A percentile compares a stretch with the other conserved stretches of the same genome.
These are phyloP conservation scores for Biscogniauxia marginata DNA, from an alignment of 2,329 filamentous ascomycete genomes.

Conservation along the genomic window DNA sequence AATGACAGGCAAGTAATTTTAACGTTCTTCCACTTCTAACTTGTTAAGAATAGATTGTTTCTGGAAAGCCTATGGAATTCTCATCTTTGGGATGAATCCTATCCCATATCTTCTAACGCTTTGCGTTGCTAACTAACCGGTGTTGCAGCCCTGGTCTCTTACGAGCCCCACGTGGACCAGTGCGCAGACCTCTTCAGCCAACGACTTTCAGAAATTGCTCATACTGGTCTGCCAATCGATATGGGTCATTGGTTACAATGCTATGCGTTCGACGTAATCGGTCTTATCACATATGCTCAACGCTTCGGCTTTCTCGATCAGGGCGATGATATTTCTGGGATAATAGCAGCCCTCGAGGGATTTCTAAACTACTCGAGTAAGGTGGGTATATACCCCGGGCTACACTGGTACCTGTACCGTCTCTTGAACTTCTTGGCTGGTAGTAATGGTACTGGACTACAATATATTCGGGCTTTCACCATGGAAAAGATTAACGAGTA, in stretches of 20 bases:
- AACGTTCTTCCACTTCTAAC: no score
- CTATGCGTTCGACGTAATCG: constrained; percentile 42
- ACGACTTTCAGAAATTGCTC: constrained; percentile 29
- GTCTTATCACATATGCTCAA: constrained; percentile 36
- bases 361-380: constrained; percentile 24
- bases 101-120: no score
- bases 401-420: constrained; percentile 13
- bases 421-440: constrained; percentile 13
- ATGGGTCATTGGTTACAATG: constrained; percentile 38
- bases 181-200: constrained; percentile 30
- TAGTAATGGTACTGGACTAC: constrained; percentile 22
- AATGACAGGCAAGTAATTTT: no score
- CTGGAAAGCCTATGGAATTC: no score
- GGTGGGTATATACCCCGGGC: constrained; percentile 22
- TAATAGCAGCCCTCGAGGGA: constrained; percentile 27
- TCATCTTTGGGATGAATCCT: no score
- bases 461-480: constrained; percentile 29
- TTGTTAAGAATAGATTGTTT: no score
- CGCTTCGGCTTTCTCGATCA: constrained; percentile 38
- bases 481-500: constrained; percentile 13
- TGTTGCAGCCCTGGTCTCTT: constrained; percentile 33
- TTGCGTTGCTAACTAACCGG: no score
- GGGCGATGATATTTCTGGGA: constrained; percentile 32
- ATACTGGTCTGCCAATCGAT: constrained; percentile 20
- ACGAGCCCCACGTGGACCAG: constrained; percentile 35